A percentile compares a stretch with the other conserved stretches of the same genome.
Evolutionary conservation across 2,329 filamentous ascomycete genomes (phyloP).

Genomic region (Lasiodiplodia sp.): DNA sequence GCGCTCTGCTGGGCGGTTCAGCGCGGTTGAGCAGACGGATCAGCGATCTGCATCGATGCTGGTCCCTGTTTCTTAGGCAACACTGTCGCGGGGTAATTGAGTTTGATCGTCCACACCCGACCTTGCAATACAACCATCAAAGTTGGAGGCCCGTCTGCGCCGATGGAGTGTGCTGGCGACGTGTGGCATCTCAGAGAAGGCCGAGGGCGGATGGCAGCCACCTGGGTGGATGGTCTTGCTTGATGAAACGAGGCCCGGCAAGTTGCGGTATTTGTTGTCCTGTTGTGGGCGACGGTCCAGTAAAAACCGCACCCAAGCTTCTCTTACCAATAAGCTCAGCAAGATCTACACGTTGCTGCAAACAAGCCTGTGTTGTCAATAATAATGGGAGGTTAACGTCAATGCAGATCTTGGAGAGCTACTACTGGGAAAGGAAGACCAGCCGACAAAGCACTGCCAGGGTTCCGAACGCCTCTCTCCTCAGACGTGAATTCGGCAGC

Average conservation of each 20-base stretch:
- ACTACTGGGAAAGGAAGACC: background rate
- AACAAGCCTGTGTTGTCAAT: background rate
- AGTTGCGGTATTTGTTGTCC: background rate
- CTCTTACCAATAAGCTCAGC: background rate
- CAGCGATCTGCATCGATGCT: conserved; percentile 9
- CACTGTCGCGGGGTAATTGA: conserved; percentile 3
- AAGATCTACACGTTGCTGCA: background rate
- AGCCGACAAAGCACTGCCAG: background rate
- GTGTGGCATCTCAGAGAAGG: background rate
- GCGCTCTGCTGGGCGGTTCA: conserved; percentile 8
- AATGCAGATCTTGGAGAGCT: background rate
- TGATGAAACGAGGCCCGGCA: background rate
- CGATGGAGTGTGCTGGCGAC: background rate
- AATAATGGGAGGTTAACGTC: background rate
- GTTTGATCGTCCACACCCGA: background rate
- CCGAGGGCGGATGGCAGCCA: background rate
- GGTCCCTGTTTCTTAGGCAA: conserved; percentile 9
- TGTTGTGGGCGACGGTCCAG: background rate
- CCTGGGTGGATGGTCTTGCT: background rate
- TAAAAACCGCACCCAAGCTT: background rate
- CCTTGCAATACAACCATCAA: background rate
- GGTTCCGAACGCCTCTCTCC: no score
- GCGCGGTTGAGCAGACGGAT: background rate
- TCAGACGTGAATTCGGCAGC: no score
- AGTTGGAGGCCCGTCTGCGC: background rate